Conservation (phyloP, 257 asterid species). For the Nicotiana obtusifolia region DNA sequence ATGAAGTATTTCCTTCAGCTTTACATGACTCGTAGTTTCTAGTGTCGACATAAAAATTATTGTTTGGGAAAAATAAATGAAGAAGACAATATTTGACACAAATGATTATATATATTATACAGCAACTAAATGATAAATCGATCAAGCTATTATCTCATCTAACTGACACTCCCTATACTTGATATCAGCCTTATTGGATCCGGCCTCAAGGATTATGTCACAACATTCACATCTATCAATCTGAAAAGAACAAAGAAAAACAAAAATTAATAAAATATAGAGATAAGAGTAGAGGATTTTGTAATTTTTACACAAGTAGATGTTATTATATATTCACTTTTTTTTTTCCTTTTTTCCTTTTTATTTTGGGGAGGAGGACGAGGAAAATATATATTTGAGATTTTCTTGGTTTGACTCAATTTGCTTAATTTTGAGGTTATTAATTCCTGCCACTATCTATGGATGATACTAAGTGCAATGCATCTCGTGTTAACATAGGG, state of each 20-base stretch:
- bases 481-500: too few species aligned
- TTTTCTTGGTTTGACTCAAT: too few species aligned
- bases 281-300: neutral
- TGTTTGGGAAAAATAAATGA: neutral
- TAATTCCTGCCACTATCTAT: too few species aligned
- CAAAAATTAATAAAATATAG: neutral
- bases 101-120: neutral
- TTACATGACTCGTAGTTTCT: neutral
- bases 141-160: constrained; percentile 26
- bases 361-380: too few species aligned
- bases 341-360: too few species aligned
- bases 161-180: constrained; percentile 22
- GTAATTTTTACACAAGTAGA: neutral
- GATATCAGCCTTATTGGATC: neutral
- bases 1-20: neutral
- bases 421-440: too few species aligned
- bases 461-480: too few species aligned
- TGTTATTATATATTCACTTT: too few species aligned
- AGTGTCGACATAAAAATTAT: neutral
- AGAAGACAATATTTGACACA: neutral
- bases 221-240: constrained; percentile 30
- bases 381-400: too few species aligned
- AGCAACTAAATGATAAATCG: neutral
- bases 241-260: neutral
- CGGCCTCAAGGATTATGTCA: constrained; percentile 9